Conservation (phyloP, 768 basidiomycete species). For the Ephemerocybe angulata region DNA sequence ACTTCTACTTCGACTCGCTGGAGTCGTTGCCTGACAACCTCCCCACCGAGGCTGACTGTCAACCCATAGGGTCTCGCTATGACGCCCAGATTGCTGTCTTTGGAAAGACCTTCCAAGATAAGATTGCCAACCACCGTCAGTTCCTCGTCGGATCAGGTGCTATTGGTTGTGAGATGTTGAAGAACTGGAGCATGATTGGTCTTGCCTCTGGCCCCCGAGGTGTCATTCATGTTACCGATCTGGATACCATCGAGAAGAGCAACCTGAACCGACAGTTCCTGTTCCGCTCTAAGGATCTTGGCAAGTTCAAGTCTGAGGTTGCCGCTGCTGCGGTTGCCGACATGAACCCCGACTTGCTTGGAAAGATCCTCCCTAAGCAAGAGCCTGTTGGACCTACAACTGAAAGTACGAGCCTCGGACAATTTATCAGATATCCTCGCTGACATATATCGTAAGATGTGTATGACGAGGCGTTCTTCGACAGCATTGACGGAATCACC, state of each 20-base stretch:
- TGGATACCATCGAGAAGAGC: slow-evolving; percentile 99
- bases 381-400: slow-evolving; percentile 91
- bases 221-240: slow-evolving; percentile 87
- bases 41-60: slow-evolving; percentile 80
- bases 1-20: slow-evolving; percentile 95
- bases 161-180: slow-evolving; percentile 99
- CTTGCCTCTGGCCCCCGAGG: slow-evolving; percentile 77
- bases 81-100: slow-evolving; percentile 97
- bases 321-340: slow-evolving; percentile 87
- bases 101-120: slow-evolving; percentile 88
- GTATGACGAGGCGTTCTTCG: slow-evolving; percentile 88
- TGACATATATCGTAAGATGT: slow-evolving; percentile 67
- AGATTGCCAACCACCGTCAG: slow-evolving; percentile 83
- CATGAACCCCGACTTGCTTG: slow-evolving; percentile 90
- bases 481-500: slow-evolving; percentile 85
- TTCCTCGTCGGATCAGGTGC: slow-evolving; percentile 99
- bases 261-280: slow-evolving; percentile 98
- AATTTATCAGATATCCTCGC: neutral
- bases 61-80: slow-evolving; percentile 79
- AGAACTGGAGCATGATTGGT: slow-evolving; percentile 99
- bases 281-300: slow-evolving; percentile 93
- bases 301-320: slow-evolving; percentile 95
- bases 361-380: slow-evolving; percentile 85
- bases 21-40: slow-evolving; percentile 80
- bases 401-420: slow-evolving; percentile 62